phyloP scores from a whole-genome alignment of 805 yeast species.

The Saturnispora dispora region DNA sequence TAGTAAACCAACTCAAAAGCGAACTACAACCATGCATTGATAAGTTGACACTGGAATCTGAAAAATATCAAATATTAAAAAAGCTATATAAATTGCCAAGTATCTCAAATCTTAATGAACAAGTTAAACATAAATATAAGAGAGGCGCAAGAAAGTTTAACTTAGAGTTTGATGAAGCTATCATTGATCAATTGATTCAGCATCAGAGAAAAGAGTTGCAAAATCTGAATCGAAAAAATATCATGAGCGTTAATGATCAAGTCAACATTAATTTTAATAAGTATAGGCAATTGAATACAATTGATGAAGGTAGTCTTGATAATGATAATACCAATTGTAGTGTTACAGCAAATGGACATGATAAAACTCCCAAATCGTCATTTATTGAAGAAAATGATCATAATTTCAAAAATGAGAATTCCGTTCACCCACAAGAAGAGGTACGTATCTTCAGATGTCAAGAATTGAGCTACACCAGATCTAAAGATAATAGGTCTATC shows the following conservation, averaged over 20 bases:
- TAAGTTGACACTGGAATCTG: constrained; percentile 14
- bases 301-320: constrained; percentile 8
- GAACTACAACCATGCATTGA: constrained; percentile 20
- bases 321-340: background rate
- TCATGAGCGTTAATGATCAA: constrained; percentile 10
- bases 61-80: constrained; percentile 21
- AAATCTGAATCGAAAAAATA: background rate
- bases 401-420: background rate
- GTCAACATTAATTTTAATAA: constrained; percentile 11
- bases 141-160: constrained; percentile 7
- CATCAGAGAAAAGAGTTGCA: constrained; percentile 5
- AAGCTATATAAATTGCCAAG: constrained; percentile 22
- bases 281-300: constrained; percentile 9
- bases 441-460: background rate
- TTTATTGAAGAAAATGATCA: background rate
- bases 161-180: constrained; percentile 10
- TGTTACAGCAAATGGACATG: background rate
- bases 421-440: background rate
- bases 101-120: constrained; percentile 17
- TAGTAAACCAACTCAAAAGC: constrained; percentile 14
- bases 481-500: background rate
- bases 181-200: constrained; percentile 7
- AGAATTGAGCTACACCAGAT: background rate
- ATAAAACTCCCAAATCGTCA: background rate
- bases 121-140: constrained; percentile 4